These are phyloP conservation scores for Malassezia globosa DNA, from an alignment of 1,284 basidiomycete genomes.

Conservation along the genomic window DNA sequence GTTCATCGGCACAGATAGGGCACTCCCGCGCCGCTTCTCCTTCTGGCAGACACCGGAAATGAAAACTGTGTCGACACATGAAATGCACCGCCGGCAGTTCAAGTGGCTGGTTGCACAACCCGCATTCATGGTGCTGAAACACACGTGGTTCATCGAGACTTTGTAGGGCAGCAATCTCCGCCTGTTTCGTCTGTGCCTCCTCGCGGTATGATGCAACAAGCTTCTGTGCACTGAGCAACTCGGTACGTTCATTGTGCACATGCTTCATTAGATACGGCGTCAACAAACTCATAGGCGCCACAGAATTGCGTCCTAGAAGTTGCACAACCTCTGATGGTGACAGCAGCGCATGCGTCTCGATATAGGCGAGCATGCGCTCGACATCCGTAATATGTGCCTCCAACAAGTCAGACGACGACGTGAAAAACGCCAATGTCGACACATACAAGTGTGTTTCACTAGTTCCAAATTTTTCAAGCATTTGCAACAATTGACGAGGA, in stretches of 20 bases:
- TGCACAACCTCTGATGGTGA: slow-evolving; percentile 79
- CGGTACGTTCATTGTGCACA: slow-evolving; percentile 62
- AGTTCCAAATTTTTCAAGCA: slow-evolving; percentile 64
- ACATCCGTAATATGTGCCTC: slow-evolving; percentile 62
- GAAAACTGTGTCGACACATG: slow-evolving; percentile 95
- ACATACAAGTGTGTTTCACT: slow-evolving; percentile 68
- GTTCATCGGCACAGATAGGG: slow-evolving; percentile 69
- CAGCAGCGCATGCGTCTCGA: slow-evolving; percentile 70
- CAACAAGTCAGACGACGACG: slow-evolving; percentile 57
- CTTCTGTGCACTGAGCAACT: slow-evolving; percentile 76
- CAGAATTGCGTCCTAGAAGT: slow-evolving; percentile 69
- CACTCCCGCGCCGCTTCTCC: slow-evolving; percentile 57
- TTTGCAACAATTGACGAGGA: slow-evolving; percentile 51
- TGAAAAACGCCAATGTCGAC: slow-evolving; percentile 77
- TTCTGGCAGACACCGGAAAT: slow-evolving; percentile 53
- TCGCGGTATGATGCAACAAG: slow-evolving; percentile 71
- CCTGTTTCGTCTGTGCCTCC: slow-evolving; percentile 69
- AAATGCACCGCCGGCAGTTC: slow-evolving; percentile 90
- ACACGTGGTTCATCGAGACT: slow-evolving; percentile 67
- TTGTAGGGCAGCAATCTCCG: slow-evolving; percentile 67
- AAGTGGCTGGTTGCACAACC: slow-evolving; percentile 71
- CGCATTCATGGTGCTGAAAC: slow-evolving; percentile 85
- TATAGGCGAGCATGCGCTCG: slow-evolving; percentile 55
- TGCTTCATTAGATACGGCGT: slow-evolving; percentile 74
- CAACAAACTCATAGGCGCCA: slow-evolving; percentile 77